Evolutionary conservation across 1,284 basidiomycete genomes (phyloP), one percentile per base, ranked within the genome.

Genomic region (Athelia sp.): DNA sequence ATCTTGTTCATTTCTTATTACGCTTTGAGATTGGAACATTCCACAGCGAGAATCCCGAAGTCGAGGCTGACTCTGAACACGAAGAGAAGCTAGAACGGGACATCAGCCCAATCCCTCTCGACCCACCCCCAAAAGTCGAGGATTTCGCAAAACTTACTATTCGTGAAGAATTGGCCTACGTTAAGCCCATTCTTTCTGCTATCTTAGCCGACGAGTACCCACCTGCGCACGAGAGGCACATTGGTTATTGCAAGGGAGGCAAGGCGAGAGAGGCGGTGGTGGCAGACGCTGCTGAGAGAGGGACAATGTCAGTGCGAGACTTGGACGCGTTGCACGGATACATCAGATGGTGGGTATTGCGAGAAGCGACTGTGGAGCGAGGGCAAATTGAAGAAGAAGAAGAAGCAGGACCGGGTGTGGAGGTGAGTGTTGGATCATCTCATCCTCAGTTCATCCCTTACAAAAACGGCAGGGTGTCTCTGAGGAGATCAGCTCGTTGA

Each of bases 81-180:
- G 26, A 29, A 4, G 6, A 6, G 26, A 4, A 40, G 19, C 19
- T 21, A 9, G 15, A n/a, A 6, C 36, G 36, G 9, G 36, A n/a
- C 4, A 6, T n/a, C 8, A 40, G 36, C 15, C 36, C 36, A 9
- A 21, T 9, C 6, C 36, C 36, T 17, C 15, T 21, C 15, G 15
- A 17, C 36, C 36, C 36, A n/a, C 36, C 36, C n/a, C 36, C 36
- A 9, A 40, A n/a, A 8, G 9, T n/a, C 15, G 57, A 59, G 0
- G 64, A 64, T 4, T 87, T 85, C 54, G 58, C 55, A 34, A 59
- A 68, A 24, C 70, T 86, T 24, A 51, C 71, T 6, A 69, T 85
- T n/a, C 68, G 68, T 10, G 66, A 76, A 43, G 84, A 90, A 56
- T 76, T 88, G 49, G 71, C 68, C 17, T 84, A 86, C 57, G 72